Percentiles rank a stretch among this genome's conserved stretches.
Evolutionary conservation across 805 yeast genomes (phyloP).

Genomic region (Sungouiella blattae): DNA sequence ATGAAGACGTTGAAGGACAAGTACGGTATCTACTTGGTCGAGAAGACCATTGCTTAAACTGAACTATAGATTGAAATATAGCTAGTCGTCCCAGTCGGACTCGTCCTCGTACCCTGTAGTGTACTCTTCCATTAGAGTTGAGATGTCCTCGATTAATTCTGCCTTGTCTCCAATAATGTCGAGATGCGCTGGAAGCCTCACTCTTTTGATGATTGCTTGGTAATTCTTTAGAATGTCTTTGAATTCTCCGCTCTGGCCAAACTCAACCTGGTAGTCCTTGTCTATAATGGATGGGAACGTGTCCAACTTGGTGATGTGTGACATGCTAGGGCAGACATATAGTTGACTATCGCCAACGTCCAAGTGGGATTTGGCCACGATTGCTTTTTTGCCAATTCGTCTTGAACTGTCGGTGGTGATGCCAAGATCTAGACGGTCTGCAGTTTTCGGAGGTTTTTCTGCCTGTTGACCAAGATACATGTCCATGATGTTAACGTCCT

Average conservation of each 20-base stretch:
- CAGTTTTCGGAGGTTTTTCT: not conserved
- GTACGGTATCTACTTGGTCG: constrained; percentile 81
- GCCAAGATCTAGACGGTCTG: not conserved
- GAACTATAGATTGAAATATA: not conserved
- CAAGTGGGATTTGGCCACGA: not conserved
- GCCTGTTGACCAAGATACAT: constrained; percentile 9
- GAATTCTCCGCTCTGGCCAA: constrained; percentile 22
- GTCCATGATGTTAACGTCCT: constrained; percentile 15
- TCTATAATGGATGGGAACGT: constrained; percentile 27
- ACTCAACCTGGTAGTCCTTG: constrained; percentile 16
- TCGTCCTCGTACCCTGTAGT: constrained; percentile 46
- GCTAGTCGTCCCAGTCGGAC: constrained; percentile 11
- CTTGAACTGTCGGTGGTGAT: not conserved
- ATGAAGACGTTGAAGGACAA: constrained; percentile 88
- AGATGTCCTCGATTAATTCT: constrained; percentile 49
- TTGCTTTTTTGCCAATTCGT: not conserved
- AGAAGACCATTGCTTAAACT: constrained; percentile 72
- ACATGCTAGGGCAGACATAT: constrained; percentile 12
- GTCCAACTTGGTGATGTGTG: constrained; percentile 22
- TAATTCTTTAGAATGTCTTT: constrained; percentile 25
- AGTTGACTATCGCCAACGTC: not conserved
- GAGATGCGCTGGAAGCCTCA: constrained; percentile 15
- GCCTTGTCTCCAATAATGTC: constrained; percentile 48
- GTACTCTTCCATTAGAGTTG: constrained; percentile 42
- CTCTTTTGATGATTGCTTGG: constrained; percentile 16